phyloP scores from a whole-genome alignment of 805 yeast genomes.

The Barnettozyma wickerhamii region DNA sequence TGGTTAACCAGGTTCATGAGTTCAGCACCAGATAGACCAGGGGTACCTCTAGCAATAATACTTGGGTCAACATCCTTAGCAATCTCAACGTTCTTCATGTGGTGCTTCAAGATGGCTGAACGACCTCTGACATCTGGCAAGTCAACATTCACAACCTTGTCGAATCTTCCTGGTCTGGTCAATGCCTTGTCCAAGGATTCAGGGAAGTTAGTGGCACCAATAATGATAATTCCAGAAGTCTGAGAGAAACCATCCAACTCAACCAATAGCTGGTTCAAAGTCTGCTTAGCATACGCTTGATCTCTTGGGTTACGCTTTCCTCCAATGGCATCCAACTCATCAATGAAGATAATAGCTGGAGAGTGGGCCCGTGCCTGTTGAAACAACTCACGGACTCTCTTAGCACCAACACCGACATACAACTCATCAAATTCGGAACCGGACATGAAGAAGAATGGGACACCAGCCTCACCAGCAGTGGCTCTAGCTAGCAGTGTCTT shows the following conservation, averaged over 20 bases:
- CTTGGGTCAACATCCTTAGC: conserved; percentile 84
- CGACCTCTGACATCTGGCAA: conserved; percentile 98
- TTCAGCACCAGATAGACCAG: conserved; percentile 98
- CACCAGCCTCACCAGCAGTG: conserved; percentile 99
- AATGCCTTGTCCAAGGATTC: conserved; percentile 94
- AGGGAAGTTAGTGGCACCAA: conserved; percentile 98
- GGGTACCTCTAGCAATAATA: conserved; percentile 92
- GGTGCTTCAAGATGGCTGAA: conserved; percentile 84
- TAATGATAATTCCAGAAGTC: conserved; percentile 87
- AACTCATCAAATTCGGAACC: conserved; percentile 98
- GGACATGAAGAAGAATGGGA: conserved; percentile 96
- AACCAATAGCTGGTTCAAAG: conserved; percentile 90
- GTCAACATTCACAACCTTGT: conserved; percentile 91
- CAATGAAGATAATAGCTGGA: conserved; percentile 96
- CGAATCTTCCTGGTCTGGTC: conserved; percentile 98
- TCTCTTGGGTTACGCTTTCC: conserved; percentile 96
- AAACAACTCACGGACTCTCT: conserved; percentile 91
- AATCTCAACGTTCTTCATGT: conserved; percentile 85
- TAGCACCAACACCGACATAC: conserved; percentile 99
- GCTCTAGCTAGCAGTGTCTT: conserved; percentile 95
- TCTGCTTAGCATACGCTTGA: conserved; percentile 97
- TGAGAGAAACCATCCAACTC: conserved; percentile 96
- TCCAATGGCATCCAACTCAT: conserved; percentile 98
- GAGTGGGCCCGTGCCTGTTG: conserved; percentile 90
- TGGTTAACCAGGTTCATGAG: conserved; percentile 93